A percentile compares a stretch with the other conserved stretches of the same genome.
Conservation (phyloP, 2,329 filamentous ascomycete species). For the Monosporascus ibericus region DNA sequence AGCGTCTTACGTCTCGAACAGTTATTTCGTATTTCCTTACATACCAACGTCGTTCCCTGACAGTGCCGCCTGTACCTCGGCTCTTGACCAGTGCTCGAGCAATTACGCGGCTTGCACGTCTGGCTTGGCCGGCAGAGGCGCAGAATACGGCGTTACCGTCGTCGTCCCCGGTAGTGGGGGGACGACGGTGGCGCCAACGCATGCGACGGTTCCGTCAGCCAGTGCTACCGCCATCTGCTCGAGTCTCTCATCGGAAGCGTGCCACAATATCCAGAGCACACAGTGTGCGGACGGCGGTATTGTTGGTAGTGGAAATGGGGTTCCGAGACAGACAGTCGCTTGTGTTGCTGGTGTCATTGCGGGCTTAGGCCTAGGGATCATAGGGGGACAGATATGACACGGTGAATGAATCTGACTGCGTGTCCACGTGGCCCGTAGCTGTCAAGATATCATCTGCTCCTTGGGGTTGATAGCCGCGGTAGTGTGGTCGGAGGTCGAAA, state of each 20-base stretch:
- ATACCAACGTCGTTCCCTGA: slow-evolving; percentile 47
- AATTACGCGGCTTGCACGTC: slow-evolving; percentile 51
- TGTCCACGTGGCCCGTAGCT: no score
- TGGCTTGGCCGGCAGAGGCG: slow-evolving; percentile 35
- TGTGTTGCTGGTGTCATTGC: slow-evolving; percentile 24
- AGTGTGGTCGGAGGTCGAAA: no score
- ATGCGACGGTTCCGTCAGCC: slow-evolving; percentile 33
- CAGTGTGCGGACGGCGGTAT: slow-evolving; percentile 31
- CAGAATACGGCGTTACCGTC: slow-evolving; percentile 47
- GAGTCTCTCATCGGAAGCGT: slow-evolving; percentile 48
- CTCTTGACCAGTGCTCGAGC: slow-evolving; percentile 42
- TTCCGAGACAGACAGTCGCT: slow-evolving; percentile 21
- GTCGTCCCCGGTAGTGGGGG: slow-evolving; percentile 47
- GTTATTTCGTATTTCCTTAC: slow-evolving; percentile 56
- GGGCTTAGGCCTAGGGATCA: slow-evolving; percentile 24
- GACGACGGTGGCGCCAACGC: slow-evolving; percentile 42
- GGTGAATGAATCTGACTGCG: neutral
- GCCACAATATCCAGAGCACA: slow-evolving; percentile 35
- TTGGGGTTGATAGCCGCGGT: no score
- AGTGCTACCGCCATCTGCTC: slow-evolving; percentile 49
- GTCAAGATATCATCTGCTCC: no score
- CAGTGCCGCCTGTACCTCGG: slow-evolving; percentile 44
- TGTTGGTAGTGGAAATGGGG: slow-evolving; percentile 20
- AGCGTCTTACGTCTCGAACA: slow-evolving; percentile 49
- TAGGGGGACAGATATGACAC: slow-evolving; percentile 18